Conservation (phyloP, 139 green algal species). For the Picochlorum costavermella region DNA sequence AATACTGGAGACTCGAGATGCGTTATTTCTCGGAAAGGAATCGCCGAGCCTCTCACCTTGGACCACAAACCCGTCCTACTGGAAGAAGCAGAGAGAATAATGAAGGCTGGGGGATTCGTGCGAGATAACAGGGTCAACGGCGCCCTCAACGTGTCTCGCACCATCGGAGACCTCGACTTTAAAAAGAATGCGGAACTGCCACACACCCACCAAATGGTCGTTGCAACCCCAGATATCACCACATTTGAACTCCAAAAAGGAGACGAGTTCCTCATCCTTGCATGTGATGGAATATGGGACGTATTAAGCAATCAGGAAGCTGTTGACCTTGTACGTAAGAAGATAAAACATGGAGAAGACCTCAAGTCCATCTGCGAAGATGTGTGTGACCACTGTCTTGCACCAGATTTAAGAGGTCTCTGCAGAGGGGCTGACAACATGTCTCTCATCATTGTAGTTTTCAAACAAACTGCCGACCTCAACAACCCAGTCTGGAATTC, state of each 20-base stretch:
- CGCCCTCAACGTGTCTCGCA: constrained; percentile 87
- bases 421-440: constrained; percentile 31
- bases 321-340: constrained; percentile 17
- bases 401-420: constrained; percentile 22
- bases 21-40: constrained; percentile 52
- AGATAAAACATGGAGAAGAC: not conserved
- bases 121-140: constrained; percentile 74
- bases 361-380: constrained; percentile 20
- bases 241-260: constrained; percentile 39
- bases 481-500: constrained; percentile 1
- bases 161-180: constrained; percentile 94
- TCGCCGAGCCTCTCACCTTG: constrained; percentile 53
- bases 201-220: constrained; percentile 40
- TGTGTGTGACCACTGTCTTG: constrained; percentile 23
- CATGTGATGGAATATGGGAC: constrained; percentile 91
- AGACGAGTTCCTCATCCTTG: constrained; percentile 82
- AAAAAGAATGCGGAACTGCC: constrained; percentile 59
- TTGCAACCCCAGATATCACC: constrained; percentile 68
- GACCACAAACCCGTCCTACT: constrained; percentile 82
- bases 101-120: constrained; percentile 65
- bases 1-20: constrained; percentile 70
- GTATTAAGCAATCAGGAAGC: constrained; percentile 72
- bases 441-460: constrained; percentile 27
- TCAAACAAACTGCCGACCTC: constrained; percentile 18
- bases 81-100: constrained; percentile 67